phyloP scores from a whole-genome alignment of 148 eudicot genomes.

The Persicaria tinctoria region DNA sequence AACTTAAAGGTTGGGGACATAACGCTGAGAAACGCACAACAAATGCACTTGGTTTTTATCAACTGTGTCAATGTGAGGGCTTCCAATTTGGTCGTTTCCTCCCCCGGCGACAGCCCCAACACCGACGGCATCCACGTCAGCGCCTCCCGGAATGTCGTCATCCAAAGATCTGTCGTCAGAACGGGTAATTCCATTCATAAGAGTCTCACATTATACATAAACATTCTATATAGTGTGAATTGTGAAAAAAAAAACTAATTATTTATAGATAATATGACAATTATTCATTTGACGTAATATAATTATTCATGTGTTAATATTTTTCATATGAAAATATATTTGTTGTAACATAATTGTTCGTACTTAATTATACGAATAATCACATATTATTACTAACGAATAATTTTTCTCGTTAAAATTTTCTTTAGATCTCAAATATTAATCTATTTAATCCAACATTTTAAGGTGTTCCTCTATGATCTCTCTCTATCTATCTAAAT shows the following conservation, averaged over 20 bases:
- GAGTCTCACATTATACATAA: no score
- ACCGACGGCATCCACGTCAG: conserved; percentile 89
- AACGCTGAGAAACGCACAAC: conserved; percentile 54
- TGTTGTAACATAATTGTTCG: not conserved
- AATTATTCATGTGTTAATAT: no score
- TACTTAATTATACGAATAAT: not conserved
- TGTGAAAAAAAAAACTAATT: no score
- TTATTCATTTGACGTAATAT: no score
- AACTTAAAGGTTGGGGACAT: conserved; percentile 46
- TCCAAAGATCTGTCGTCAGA: conserved; percentile 34
- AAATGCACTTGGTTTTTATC: conserved; percentile 60
- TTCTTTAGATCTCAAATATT: no score
- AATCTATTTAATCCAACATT: no score
- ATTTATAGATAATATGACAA: no score
- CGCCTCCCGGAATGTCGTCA: conserved; percentile 34
- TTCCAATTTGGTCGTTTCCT: conserved; percentile 36
- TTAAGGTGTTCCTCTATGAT: no score
- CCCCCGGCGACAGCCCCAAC: conserved; percentile 72
- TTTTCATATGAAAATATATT: not conserved
- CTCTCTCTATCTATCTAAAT: no score
- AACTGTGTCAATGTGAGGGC: conserved; percentile 47
- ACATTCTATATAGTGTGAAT: no score
- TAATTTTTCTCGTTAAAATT: no score
- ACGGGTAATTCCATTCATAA: conserved; percentile 39
- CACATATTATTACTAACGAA: no score